Evolutionary conservation across 257 asterid genomes (phyloP).

Genomic region (Paulownia fortunei): DNA sequence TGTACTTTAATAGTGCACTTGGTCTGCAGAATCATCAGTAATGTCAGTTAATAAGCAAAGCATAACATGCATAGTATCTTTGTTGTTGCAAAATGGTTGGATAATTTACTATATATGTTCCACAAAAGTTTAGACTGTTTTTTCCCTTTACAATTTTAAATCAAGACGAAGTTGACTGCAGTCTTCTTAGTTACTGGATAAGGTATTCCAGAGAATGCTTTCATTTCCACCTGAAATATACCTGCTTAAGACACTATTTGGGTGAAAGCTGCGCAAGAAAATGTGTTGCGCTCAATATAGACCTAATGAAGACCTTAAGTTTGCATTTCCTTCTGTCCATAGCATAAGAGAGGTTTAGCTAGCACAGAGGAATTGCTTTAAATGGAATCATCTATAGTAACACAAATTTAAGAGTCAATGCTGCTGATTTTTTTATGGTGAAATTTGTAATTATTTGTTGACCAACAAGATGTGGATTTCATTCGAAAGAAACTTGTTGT

Average conservation of each 20-base stretch:
- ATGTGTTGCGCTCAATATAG: background rate
- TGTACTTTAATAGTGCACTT: slow-evolving; percentile 20
- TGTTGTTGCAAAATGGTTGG: slow-evolving; percentile 1
- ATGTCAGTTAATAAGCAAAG: background rate
- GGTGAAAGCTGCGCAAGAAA: background rate
- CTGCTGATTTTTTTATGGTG: background rate
- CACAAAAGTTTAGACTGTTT: background rate
- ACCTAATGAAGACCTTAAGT: background rate
- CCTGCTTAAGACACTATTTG: background rate
- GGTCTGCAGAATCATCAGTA: slow-evolving; percentile 12
- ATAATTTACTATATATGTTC: background rate
- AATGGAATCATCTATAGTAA: background rate
- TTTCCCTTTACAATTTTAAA: background rate
- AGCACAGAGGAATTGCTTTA: background rate
- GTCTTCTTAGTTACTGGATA: background rate
- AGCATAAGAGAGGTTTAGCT: background rate
- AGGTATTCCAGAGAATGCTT: background rate
- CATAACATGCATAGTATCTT: background rate
- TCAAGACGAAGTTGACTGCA: background rate
- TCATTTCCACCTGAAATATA: background rate
- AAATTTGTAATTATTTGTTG: background rate
- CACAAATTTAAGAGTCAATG: background rate
- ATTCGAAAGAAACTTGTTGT: background rate
- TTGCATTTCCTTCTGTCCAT: background rate
- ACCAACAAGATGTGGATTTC: background rate